A percentile compares a stretch with the other conserved stretches of the same genome.
Conservation (phyloP, 1,284 basidiomycete species). For the Trametes sp. region DNA sequence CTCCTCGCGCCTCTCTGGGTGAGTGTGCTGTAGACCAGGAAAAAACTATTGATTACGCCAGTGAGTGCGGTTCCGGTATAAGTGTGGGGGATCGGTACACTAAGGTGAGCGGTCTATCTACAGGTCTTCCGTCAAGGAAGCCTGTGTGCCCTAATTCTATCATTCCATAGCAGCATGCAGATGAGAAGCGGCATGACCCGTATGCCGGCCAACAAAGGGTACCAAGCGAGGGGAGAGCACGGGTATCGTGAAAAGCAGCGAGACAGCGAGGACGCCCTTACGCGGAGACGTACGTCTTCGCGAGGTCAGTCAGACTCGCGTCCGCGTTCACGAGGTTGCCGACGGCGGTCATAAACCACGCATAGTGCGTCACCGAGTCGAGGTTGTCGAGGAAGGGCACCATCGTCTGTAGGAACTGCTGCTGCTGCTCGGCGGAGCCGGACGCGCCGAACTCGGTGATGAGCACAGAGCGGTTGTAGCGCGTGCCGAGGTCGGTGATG, state of each 20-base stretch:
- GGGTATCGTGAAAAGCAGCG: slow-evolving; percentile 7
- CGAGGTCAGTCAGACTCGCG: slow-evolving; percentile 30
- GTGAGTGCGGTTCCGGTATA: neutral
- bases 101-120: slow-evolving; percentile 11
- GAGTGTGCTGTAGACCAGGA: neutral
- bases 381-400: slow-evolving; percentile 42
- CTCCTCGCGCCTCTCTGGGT: neutral
- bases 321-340: slow-evolving; percentile 39
- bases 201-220: neutral
- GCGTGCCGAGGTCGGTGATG: slow-evolving; percentile 39
- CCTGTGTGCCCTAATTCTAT: slow-evolving; percentile 9
- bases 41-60: slow-evolving; percentile 13
- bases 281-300: slow-evolving; percentile 25
- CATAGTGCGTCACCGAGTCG: slow-evolving; percentile 37
- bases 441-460: slow-evolving; percentile 45
- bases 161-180: slow-evolving; percentile 3
- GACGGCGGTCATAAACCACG: slow-evolving; percentile 42
- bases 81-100: neutral
- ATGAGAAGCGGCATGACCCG: slow-evolving; percentile 2
- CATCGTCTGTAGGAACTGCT: slow-evolving; percentile 40
- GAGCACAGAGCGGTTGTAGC: slow-evolving; percentile 40
- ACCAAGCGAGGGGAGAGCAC: neutral
- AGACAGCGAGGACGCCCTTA: neutral
- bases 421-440: slow-evolving; percentile 35
- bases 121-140: slow-evolving; percentile 19